Evolutionary conservation across 2,329 filamentous ascomycete genomes (phyloP), one percentile per base, ranked within the genome.

Genomic region (Pseudogymnoascus sp.): DNA sequence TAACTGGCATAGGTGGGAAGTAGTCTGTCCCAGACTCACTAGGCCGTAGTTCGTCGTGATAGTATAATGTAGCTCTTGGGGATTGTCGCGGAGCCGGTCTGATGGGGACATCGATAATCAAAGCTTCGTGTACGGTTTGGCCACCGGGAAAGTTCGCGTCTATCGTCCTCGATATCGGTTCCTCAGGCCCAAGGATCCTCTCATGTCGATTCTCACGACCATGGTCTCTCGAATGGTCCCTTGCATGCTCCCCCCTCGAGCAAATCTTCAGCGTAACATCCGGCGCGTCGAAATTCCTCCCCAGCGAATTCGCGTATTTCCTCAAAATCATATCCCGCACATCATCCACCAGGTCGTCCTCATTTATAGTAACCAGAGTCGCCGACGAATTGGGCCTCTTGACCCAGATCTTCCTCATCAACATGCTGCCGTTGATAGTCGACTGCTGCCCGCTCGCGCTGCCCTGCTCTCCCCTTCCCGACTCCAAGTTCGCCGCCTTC

Each of bases 301-400:
- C 93, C 25, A 99, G 81, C 12, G 92, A 96, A 76, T 99, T 97
- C 70, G 87, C 86, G 75, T 97, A 99, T 79, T 97, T 97, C 71
- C 86, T 87, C 69, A 97, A 79, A 64, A 97, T 95, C 81, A 91
- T 86, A 69, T 97, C 95, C 70, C 93, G 89, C 66, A 96, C 88
- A 76, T 97, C 93, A 75, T 99, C 95, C 64, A 97, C 93, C 70
- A 97, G 78, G 72, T 96, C 92, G 70, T 96, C 91, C 71, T 96
- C 90, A 69, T 86, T 83, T 70, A 96, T 89, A 65, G 89, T 86
- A 63, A 99, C 89, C 71, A 95, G 81, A 12, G 95, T 99, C 40
- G 93, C 87, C 63, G 93, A 97, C 64, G 88, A 90, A 67, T 88
- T 84, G 18, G 90, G 89, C 71, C 93, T 84, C 79, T 89, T 95